A percentile compares a stretch with the other conserved stretches of the same genome.
Evolutionary conservation across 2,329 filamentous ascomycete genomes (phyloP).

Genomic region (Meredithiella fracta): DNA sequence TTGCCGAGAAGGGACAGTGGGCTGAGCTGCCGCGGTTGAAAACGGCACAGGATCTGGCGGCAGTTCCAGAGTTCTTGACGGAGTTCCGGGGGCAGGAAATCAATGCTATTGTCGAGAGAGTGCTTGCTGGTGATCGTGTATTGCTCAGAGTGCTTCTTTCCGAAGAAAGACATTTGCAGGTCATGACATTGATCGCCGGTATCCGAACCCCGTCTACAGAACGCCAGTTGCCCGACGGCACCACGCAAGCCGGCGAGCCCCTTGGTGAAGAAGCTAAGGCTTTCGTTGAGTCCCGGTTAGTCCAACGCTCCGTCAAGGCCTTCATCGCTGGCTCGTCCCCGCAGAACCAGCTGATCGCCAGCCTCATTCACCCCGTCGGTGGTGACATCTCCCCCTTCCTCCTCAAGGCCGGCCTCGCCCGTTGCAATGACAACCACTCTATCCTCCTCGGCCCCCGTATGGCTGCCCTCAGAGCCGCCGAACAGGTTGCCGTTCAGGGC

Average conservation of each 20-base stretch:
- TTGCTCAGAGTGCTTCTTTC: constrained; percentile 67
- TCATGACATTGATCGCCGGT: constrained; percentile 76
- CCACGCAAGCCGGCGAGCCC: constrained; percentile 72
- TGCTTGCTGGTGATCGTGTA: constrained; percentile 79
- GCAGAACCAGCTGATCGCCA: constrained; percentile 80
- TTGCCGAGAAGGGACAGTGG: constrained; percentile 71
- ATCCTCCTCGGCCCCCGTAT: constrained; percentile 81
- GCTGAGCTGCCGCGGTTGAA: constrained; percentile 51
- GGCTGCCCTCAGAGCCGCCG: constrained; percentile 67
- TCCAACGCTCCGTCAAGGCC: constrained; percentile 73
- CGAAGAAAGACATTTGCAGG: constrained; percentile 73
- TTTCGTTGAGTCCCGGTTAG: constrained; percentile 71
- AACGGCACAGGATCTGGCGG: constrained; percentile 63
- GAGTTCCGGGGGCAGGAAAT: constrained; percentile 73
- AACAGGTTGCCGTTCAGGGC: constrained; percentile 65
- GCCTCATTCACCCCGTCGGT: constrained; percentile 72
- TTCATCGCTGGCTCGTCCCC: constrained; percentile 74
- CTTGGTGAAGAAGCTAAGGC: constrained; percentile 75
- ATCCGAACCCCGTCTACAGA: constrained; percentile 82
- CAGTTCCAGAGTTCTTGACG: constrained; percentile 57
- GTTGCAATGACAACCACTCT: constrained; percentile 91
- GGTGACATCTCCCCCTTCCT: constrained; percentile 77
- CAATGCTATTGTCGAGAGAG: constrained; percentile 75
- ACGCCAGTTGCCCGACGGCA: constrained; percentile 61
- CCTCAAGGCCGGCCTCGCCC: constrained; percentile 72